These are phyloP conservation scores for Russula emetica DNA, from an alignment of 768 basidiomycete genomes.

Conservation along the genomic window DNA sequence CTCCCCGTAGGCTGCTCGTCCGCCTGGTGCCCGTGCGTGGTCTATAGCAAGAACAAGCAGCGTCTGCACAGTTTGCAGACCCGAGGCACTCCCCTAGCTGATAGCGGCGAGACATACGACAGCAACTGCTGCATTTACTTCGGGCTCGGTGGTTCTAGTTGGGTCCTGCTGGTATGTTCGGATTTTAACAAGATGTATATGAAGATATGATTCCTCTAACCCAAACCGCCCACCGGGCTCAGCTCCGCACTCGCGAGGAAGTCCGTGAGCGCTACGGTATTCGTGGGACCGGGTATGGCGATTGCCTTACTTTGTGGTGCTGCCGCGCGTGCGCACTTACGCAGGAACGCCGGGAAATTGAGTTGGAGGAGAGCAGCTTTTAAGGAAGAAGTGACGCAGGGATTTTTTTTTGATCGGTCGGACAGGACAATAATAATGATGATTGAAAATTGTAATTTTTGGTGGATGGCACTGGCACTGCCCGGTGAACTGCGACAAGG, in stretches of 20 bases:
- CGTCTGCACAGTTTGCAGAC: slow-evolving; percentile 39
- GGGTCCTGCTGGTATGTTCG: neutral
- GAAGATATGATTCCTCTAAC: too few relatives aligned
- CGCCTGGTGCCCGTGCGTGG: slow-evolving; percentile 42
- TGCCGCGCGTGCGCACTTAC: neutral
- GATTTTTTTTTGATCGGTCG: neutral
- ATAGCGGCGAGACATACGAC: neutral
- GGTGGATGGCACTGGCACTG: too few relatives aligned
- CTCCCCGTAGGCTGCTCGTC: slow-evolving; percentile 34
- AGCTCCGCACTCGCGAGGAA: neutral
- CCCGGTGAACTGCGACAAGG: too few relatives aligned
- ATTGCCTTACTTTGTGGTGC: neutral
- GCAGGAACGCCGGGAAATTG: slow-evolving; percentile 9
- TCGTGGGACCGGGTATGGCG: neutral
- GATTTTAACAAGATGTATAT: neutral
- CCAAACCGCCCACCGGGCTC: neutral
- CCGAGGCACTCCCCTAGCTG: slow-evolving; percentile 36
- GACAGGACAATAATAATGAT: too few relatives aligned
- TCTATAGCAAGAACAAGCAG: slow-evolving; percentile 40
- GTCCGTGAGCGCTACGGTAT: neutral
- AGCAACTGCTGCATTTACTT: neutral
- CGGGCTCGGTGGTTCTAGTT: neutral
- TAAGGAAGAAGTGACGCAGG: neutral
- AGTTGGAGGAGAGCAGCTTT: slow-evolving; percentile 7
- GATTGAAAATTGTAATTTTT: neutral